Evolutionary conservation across 2,329 filamentous ascomycete genomes (phyloP).

Genomic region (Ophiostoma ulmi): DNA sequence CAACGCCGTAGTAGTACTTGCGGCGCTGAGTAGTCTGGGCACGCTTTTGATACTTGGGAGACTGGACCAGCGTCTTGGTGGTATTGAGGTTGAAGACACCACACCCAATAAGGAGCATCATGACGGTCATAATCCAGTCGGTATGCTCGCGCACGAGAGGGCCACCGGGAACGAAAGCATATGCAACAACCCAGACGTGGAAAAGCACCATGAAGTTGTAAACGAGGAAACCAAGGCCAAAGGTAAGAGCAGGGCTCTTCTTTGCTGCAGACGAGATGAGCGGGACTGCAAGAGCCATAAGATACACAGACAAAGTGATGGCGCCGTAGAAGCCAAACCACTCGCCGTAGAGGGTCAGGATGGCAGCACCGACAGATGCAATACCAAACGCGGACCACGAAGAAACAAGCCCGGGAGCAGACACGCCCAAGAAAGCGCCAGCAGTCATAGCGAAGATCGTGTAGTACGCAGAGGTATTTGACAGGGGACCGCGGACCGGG

Average conservation of each 20-base stretch:
- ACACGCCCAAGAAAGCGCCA: constrained; percentile 72
- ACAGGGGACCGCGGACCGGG: constrained; percentile 79
- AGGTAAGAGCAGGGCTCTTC: constrained; percentile 71
- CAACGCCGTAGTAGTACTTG: constrained; percentile 51
- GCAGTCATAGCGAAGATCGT: constrained; percentile 82
- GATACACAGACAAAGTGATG: constrained; percentile 67
- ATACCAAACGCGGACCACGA: constrained; percentile 76
- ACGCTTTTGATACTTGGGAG: constrained; percentile 40
- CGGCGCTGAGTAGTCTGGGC: constrained; percentile 38
- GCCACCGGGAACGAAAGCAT: constrained; percentile 94
- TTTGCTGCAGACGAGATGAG: constrained; percentile 71
- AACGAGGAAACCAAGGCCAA: constrained; percentile 81
- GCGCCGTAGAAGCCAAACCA: constrained; percentile 90
- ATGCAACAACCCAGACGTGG: constrained; percentile 97
- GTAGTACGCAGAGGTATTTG: constrained; percentile 82
- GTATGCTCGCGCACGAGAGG: constrained; percentile 89
- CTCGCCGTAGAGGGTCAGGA: constrained; percentile 70
- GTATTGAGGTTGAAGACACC: constrained; percentile 71
- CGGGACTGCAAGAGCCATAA: constrained; percentile 72
- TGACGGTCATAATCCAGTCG: constrained; percentile 88
- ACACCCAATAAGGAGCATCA: constrained; percentile 76
- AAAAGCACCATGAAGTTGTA: constrained; percentile 96
- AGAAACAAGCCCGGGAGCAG: constrained; percentile 62
- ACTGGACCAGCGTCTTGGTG: constrained; percentile 37
- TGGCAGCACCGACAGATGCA: constrained; percentile 71